Base-by-base conservation (phyloP, 192 early-diverging fungal species). In the Globomyces pollinis-pini region DNA sequence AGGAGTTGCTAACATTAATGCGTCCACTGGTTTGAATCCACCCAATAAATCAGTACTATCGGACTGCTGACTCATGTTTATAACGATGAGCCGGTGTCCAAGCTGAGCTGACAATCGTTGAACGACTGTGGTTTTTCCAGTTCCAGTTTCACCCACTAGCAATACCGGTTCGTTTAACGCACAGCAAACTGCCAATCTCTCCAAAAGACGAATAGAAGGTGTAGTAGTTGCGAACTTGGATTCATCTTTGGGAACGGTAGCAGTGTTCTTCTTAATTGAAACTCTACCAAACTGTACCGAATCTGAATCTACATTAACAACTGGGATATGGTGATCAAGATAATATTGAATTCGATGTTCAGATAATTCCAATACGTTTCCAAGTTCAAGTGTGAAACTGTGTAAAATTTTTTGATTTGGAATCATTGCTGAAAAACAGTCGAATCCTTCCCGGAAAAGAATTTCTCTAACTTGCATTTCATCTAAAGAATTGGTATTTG, bases 21-120 rank as follows among this genome's bases (percentile, higher is more conserved):
- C 82, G 66, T 96, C 93, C 0, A 98, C 89, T 0, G 96, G 96
- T 38, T 96, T 94, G 73, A 94, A 99, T 16, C 96, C 96, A 64
- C 96, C 96, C 8, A 99, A 68, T 43, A 99, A 62, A 71, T 99
- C 96, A 7, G 88, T 86, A 34, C 86, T 84, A 57, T 98, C 96
- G 31, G 86, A 88, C 67, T 99, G 96, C 69, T 99, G 96, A 42
- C 87, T 90, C 71, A 99, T 77, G 68, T 99, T 99, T 60, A 99
- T 85, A n/a, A 96, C 94, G 2, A 82, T 69, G 33, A 99, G 79
- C 38, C 83, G 75, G 62, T 83, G 65, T 15, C 77, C 75, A 36
- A 88, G 70, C 53, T 92, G 66, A 23, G 81, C 71, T 6, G 96
- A 93, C 23, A 99, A 76, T 38, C 89, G 84, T 71, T 99, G 96